Base-by-base conservation (phyloP, 1,139 yeast species). In the Debaryomycetaceae sp. region DNA sequence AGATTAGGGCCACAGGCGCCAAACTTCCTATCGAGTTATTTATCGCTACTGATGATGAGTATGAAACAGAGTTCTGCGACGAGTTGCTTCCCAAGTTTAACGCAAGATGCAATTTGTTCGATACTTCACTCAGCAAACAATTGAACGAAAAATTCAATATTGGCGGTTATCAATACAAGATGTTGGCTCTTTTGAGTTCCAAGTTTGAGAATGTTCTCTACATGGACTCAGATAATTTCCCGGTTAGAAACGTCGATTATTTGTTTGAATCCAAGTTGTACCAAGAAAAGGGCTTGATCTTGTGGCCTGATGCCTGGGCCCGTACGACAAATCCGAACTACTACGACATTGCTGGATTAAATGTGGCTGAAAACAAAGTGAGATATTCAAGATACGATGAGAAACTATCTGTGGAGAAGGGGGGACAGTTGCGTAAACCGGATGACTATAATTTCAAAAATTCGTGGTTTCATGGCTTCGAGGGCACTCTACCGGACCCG, bases 221-320 rank as follows among this genome's bases (percentile, higher is more conserved):
- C 49, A 53, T 84, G 37, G 92, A 84, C 54, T 81, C 87, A 7
- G 91, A 84, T 57, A 78, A 82, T 53, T 73, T 80, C 50, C 86
- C 87, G 6, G 61, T 79, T 30, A 61, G 56, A 33, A 73, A 78
- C 45, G 73, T 82, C 17, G 84, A 80, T 39, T 62, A 67, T 40
- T 57, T 82, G 30, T 79, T 66, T 38, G 64, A 59, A 1, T 55
- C 68, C 0, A 61, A 65, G 4, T 58, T 76, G 17, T 78, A 61
- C 52, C 53, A 55, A 31, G 58, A 66, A n/a, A 64, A 59, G 19
- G 72, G 77, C 0, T 55, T 78, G 53, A 60, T 72, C 13, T 43
- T 81, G n/a, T 72, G 77, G 77, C 78, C 78, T 6, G 78, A 72
- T 53, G 71, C 73, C 8, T 72, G 78, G 78, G 69, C 71, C 1